Conservation (phyloP, 73 alveolate genomes). For the Uronychia setigera region DNA sequence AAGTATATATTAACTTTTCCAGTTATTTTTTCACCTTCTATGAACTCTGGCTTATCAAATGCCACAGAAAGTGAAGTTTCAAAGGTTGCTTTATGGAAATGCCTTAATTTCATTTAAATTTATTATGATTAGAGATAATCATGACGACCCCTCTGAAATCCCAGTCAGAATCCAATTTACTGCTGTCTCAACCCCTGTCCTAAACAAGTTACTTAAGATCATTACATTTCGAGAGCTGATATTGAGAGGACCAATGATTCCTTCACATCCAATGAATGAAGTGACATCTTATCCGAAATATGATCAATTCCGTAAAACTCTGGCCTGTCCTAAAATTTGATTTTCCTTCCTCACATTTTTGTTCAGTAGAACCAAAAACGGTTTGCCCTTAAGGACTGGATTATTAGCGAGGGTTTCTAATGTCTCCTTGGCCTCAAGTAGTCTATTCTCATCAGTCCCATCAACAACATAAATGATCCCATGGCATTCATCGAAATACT, state of each 20-base stretch:
- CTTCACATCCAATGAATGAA: neutral
- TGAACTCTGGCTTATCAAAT: neutral
- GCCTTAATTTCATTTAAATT: neutral
- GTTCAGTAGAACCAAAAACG: constrained; percentile 44
- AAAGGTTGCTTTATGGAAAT: neutral
- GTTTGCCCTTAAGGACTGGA: constrained; percentile 16
- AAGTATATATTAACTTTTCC: neutral
- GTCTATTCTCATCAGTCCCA: constrained; percentile 60
- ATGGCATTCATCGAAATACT: constrained; percentile 53
- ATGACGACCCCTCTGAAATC: neutral
- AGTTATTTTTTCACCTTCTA: neutral
- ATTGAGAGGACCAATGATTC: neutral
- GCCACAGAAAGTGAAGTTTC: neutral
- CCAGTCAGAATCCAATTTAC: constrained; percentile 39
- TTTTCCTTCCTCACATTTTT: constrained; percentile 18
- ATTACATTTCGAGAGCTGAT: neutral
- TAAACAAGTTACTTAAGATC: constrained; percentile 20
- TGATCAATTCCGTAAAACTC: constrained; percentile 55
- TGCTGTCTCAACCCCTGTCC: constrained; percentile 45
- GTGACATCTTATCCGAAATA: constrained; percentile 14
- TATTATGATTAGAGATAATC: neutral
- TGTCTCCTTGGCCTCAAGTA: constrained; percentile 51
- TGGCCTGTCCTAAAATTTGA: neutral
- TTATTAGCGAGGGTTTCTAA: constrained; percentile 23
- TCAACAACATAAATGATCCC: constrained; percentile 58